Conservation (phyloP, 306 rosid genomes). For the Sindora glabra region DNA sequence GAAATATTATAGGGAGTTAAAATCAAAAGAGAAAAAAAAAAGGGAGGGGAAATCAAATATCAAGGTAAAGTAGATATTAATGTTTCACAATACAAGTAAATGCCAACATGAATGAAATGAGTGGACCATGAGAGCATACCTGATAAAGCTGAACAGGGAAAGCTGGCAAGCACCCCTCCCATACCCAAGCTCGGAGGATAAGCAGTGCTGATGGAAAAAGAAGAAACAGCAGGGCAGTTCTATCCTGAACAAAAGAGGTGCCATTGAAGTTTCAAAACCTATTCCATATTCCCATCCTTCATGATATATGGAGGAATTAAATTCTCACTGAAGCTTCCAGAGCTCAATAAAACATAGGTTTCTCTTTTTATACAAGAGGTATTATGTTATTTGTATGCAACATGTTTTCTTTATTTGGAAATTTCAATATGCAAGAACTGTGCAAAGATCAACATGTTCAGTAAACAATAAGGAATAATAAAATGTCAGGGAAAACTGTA, state of each 20-base stretch:
- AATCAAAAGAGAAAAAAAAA: too few species aligned
- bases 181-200: slow-evolving; percentile 71
- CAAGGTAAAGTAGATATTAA: too few species aligned
- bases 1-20: too few species aligned
- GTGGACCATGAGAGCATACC: too few species aligned
- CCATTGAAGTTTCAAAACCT: slow-evolving; percentile 3
- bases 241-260: slow-evolving; percentile 64
- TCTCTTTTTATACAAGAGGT: background rate
- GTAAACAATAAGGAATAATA: background rate
- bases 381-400: background rate
- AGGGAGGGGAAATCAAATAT: too few species aligned
- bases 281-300: too few species aligned
- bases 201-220: slow-evolving; percentile 75
- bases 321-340: too few species aligned
- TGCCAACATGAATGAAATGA: too few species aligned
- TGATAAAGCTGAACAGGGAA: slow-evolving; percentile 93
- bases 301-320: too few species aligned
- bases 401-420: background rate
- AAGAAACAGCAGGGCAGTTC: slow-evolving; percentile 88
- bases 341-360: too few species aligned
- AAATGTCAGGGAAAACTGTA: background rate
- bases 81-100: too few species aligned
- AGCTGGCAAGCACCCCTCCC: slow-evolving; percentile 96
- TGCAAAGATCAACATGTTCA: background rate
- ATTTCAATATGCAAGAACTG: background rate